Percentiles rank a stretch among this genome's conserved stretches.
These are phyloP conservation scores for Corallochytrium limacisporum DNA, from an alignment of 78 protist genomes.

Conservation along the genomic window DNA sequence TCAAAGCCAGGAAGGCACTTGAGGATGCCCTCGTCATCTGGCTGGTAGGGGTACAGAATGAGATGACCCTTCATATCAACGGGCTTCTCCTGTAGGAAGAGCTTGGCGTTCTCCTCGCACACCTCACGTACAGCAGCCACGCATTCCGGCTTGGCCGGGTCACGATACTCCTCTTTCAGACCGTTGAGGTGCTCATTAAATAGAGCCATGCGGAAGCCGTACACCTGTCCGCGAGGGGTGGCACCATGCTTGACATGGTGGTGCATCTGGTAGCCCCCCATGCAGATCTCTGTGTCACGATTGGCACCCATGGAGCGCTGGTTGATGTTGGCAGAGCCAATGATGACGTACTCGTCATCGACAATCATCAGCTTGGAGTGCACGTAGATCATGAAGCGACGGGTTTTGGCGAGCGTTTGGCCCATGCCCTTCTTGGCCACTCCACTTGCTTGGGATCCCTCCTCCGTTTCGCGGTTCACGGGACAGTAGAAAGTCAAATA, in stretches of 20 bases:
- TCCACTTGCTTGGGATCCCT: too few species aligned
- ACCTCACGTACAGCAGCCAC: too few species aligned
- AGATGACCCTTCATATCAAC: too few species aligned
- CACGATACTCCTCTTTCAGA: too few species aligned
- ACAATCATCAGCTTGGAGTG: slow-evolving; percentile 25
- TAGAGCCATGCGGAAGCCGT: too few species aligned
- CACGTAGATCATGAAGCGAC: slow-evolving; percentile 31
- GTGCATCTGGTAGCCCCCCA: background rate
- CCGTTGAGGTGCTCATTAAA: too few species aligned
- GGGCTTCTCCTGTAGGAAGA: too few species aligned
- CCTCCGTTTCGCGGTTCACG: slow-evolving; percentile 12
- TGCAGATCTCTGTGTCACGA: slow-evolving; percentile 15
- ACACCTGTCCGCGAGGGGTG: background rate
- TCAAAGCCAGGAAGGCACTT: too few species aligned
- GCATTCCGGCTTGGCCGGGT: too few species aligned
- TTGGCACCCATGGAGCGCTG: slow-evolving; percentile 12
- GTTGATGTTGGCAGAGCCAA: slow-evolving; percentile 32
- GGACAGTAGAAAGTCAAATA: slow-evolving; percentile 2
- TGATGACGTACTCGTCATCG: slow-evolving; percentile 15
- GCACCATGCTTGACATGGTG: background rate
- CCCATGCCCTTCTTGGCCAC: background rate
- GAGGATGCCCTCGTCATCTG: too few species aligned
- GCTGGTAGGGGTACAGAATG: too few species aligned
- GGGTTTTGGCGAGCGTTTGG: background rate
- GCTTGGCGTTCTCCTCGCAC: too few species aligned